Conservation (phyloP, 2,329 filamentous ascomycete species). For the Arthrobotrys megalospora region DNA sequence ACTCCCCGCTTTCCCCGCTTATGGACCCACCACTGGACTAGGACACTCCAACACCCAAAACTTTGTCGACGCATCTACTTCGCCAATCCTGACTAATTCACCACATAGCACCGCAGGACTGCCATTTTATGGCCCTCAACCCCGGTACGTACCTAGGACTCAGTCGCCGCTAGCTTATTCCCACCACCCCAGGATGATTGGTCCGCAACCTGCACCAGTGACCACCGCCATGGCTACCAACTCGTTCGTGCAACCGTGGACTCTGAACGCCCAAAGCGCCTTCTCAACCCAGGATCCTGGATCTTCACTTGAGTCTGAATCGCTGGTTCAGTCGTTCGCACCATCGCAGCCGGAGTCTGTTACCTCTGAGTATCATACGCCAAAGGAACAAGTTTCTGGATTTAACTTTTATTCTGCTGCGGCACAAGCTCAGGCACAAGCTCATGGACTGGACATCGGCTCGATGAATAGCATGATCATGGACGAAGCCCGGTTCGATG, state of each 20-base stretch:
- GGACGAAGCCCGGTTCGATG: constrained; percentile 44
- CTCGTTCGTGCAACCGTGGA: constrained; percentile 35
- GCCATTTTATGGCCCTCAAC: constrained; percentile 35
- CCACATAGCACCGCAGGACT: constrained; percentile 44
- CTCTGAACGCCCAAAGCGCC: constrained; percentile 15
- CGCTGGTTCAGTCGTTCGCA: constrained; percentile 27
- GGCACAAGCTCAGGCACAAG: constrained; percentile 9
- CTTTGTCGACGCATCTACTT: constrained; percentile 47
- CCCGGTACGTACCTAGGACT: constrained; percentile 35
- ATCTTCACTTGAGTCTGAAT: constrained; percentile 12
- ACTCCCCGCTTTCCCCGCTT: constrained; percentile 35
- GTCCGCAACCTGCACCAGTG: constrained; percentile 6
- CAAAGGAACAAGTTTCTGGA: constrained; percentile 45
- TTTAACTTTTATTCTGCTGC: constrained; percentile 9
- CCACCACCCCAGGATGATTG: constrained; percentile 18
- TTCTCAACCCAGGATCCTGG: constrained; percentile 41
- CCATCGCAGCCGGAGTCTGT: constrained; percentile 31
- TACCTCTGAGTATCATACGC: constrained; percentile 45
- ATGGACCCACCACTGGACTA: constrained; percentile 39
- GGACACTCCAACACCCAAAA: constrained; percentile 27
- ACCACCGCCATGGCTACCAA: constrained; percentile 1
- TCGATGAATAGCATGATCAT: constrained; percentile 34
- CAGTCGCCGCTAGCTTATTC: constrained; percentile 51
- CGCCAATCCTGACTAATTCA: constrained; percentile 37
- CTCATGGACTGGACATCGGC: constrained; percentile 35